These are phyloP conservation scores for Mycena latifolia DNA, from an alignment of 768 basidiomycete genomes.

Conservation along the genomic window DNA sequence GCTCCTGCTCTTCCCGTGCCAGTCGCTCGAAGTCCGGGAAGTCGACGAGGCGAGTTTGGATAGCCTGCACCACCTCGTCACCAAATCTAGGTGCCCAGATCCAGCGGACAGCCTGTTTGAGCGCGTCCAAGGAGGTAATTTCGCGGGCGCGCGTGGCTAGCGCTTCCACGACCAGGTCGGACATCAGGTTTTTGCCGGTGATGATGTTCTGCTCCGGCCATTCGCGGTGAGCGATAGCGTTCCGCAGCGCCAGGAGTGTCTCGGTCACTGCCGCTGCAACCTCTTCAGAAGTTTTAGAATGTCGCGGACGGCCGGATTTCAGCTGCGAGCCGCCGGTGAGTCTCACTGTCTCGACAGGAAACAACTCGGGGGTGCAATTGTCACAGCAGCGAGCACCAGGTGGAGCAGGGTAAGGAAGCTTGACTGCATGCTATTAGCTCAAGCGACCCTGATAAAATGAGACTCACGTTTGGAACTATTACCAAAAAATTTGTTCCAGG, in stretches of 20 bases:
- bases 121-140: constrained; percentile 13
- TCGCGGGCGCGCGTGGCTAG: constrained; percentile 8
- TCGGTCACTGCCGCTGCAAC: background rate
- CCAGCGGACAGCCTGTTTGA: constrained; percentile 20
- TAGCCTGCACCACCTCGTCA: constrained; percentile 5
- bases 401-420: background rate
- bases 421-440: background rate
- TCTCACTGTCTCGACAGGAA: constrained; percentile 11
- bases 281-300: constrained; percentile 1
- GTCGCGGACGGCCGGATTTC: background rate
- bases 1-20: background rate
- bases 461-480: constrained; percentile 9
- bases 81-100: constrained; percentile 13
- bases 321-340: background rate
- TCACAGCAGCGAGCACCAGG: constrained; percentile 19
- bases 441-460: background rate
- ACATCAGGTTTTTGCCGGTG: constrained; percentile 16
- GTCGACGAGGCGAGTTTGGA: background rate
- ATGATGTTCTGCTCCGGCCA: constrained; percentile 19
- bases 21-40: background rate
- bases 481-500: constrained; percentile 21
- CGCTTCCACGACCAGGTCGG: constrained; percentile 10
- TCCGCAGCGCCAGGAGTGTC: background rate
- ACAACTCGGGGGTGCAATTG: constrained; percentile 13
- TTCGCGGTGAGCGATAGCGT: background rate